Conservation (phyloP, 2,329 filamentous ascomycete genomes). For the Exophiala sp. region DNA sequence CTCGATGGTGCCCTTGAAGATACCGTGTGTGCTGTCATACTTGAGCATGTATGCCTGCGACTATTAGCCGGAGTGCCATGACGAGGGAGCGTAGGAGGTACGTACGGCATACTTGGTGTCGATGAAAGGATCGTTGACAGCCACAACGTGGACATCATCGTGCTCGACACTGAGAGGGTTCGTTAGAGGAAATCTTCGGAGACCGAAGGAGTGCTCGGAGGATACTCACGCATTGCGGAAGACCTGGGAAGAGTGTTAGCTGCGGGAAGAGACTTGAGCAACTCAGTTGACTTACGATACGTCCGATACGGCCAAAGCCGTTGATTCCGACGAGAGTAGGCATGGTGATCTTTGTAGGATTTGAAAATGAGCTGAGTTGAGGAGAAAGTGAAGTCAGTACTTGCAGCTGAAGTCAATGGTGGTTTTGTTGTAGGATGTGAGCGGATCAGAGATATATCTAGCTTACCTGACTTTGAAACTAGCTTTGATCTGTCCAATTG, state of each 20-base stretch:
- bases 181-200: conserved; percentile 26
- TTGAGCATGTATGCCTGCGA: conserved; percentile 98
- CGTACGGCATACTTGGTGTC: conserved; percentile 94
- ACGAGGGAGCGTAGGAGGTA: conserved; percentile 32
- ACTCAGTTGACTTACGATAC: conserved; percentile 60
- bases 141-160: conserved; percentile 84
- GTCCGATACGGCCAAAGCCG: conserved; percentile 99
- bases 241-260: conserved; percentile 51
- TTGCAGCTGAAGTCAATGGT: not conserved
- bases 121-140: conserved; percentile 99
- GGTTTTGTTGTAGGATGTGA: conserved; percentile 7
- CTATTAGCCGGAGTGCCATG: not conserved
- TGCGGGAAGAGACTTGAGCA: not conserved
- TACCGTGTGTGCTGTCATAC: conserved; percentile 96
- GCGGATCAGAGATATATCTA: conserved; percentile 1
- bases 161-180: conserved; percentile 64
- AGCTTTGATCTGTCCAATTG: not conserved
- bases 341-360: conserved; percentile 42
- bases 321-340: conserved; percentile 88
- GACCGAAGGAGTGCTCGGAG: conserved; percentile 11
- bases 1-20: conserved; percentile 89
- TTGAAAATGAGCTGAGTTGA: conserved; percentile 6
- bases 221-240: conserved; percentile 85
- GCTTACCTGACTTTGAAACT: conserved; percentile 10
- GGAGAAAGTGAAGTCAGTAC: conserved; percentile 12